Base-by-base conservation (phyloP, 2,329 filamentous ascomycete species). In the Diplodia mutila region DNA sequence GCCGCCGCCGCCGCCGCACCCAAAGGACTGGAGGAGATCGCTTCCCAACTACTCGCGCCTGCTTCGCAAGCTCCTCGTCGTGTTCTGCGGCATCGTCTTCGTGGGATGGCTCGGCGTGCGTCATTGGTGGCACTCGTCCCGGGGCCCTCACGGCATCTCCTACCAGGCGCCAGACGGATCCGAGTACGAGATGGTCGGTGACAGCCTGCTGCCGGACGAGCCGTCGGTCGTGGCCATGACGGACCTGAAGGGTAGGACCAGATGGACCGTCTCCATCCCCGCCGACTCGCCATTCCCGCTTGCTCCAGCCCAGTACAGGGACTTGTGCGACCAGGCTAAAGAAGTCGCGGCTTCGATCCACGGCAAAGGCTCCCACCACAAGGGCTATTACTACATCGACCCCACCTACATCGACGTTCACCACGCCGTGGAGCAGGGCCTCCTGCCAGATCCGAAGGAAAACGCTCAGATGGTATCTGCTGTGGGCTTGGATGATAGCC, bases 191-290 rank as follows among this genome's bases (percentile, higher is more conserved):
- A 88, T 92, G 84, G 85, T 91, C 8, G 86, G 85, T 46, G 87
- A 87, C 69, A 85, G 88, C 69, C 82, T 82, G 51, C 77, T 93
- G n/a, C 91, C 91, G 0, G 85, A 90, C 32, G 88, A 91, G 69
- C 89, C 92, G 0, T 90, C 90, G 0, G 90, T 91, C 0, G 84
- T 95, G 23, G 84, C 92, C 6, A 83, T 94, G 54, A 86, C 85
- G 16, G 91, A 93, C 78, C 80, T 82, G 29, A 82, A 83, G 53
- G 90, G 90, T 3, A 85, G 84, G 63, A 82, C 88, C 12, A 90
- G 86, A 75, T 96, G 93, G 93, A 95, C 92, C 0, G 86, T 96
- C 12, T 93, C 88, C 1, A 93, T 97, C 46, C 92, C 92, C 0
- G 82, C 85, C 7, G 84, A 84, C 67, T 82, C 85, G 54, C 81